Evolutionary conservation across 768 basidiomycete species (phyloP).

Genomic region (Auriscalpium vulgare): DNA sequence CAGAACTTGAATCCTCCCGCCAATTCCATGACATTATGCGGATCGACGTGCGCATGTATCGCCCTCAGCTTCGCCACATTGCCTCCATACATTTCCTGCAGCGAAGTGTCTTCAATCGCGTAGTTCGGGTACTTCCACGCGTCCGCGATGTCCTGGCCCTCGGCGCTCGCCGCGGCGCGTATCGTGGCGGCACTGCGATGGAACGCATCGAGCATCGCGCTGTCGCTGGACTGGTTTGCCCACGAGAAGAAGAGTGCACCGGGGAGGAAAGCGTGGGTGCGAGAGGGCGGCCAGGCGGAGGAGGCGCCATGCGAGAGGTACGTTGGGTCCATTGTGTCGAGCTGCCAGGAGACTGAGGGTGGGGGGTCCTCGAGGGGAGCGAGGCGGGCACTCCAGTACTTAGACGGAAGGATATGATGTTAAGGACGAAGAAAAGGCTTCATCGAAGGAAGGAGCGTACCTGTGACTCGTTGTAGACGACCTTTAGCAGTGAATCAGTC

Average conservation of each 20-base stretch:
- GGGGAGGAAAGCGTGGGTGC: conserved; percentile 3
- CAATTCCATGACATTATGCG: conserved; percentile 12
- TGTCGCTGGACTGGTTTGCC: not conserved
- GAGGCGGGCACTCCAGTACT: not conserved
- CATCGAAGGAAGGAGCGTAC: not conserved
- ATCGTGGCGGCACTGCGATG: not conserved
- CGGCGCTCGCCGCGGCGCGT: conserved; percentile 3
- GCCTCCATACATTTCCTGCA: conserved; percentile 8
- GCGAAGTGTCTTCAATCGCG: not conserved
- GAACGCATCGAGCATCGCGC: not conserved
- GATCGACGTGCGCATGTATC: conserved; percentile 4
- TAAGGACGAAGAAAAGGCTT: not conserved
- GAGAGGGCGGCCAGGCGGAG: conserved; percentile 8
- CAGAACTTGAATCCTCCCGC: conserved; percentile 13
- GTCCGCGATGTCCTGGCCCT: conserved; percentile 4
- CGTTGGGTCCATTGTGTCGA: not conserved
- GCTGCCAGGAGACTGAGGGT: not conserved
- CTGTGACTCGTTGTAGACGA: not conserved
- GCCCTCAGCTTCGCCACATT: conserved; percentile 5
- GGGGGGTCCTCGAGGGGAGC: not conserved
- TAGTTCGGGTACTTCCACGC: conserved; percentile 8
- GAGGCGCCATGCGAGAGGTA: conserved; percentile 3
- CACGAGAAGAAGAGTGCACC: not conserved
- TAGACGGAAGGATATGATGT: not conserved
- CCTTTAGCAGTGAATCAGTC: not conserved